These are phyloP conservation scores for Chaetomium strumarium DNA, from an alignment of 2,329 filamentous ascomycete genomes.

Conservation along the genomic window DNA sequence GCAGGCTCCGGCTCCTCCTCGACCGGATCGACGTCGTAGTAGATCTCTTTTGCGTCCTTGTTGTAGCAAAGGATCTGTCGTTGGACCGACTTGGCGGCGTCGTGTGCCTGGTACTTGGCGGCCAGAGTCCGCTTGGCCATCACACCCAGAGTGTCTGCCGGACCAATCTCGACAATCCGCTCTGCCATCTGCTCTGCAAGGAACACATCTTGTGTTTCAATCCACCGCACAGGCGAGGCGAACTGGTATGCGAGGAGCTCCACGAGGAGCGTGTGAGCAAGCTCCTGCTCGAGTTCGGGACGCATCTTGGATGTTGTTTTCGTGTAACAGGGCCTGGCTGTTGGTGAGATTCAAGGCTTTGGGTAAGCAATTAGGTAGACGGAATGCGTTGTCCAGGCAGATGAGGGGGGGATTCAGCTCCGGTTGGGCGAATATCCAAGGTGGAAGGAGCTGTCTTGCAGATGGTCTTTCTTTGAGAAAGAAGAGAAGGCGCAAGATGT, in stretches of 20 bases:
- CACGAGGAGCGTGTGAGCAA: conserved; percentile 94
- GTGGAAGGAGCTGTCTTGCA: too few relatives aligned
- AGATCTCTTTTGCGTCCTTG: conserved; percentile 98
- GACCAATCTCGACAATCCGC: conserved; percentile 95
- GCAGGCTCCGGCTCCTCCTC: conserved; percentile 75
- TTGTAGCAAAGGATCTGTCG: conserved; percentile 98
- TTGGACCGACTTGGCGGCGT: conserved; percentile 92
- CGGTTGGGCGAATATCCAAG: too few relatives aligned
- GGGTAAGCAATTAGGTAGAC: background rate
- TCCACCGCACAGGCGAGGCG: conserved; percentile 97
- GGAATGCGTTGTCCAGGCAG: background rate
- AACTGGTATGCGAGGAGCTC: conserved; percentile 99
- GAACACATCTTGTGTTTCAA: conserved; percentile 99
- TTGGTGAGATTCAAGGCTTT: background rate
- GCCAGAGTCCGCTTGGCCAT: conserved; percentile 96
- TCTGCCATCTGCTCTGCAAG: conserved; percentile 93
- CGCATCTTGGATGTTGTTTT: conserved; percentile 58
- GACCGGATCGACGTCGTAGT: conserved; percentile 94
- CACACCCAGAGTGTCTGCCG: conserved; percentile 90
- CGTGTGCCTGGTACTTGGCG: conserved; percentile 97
- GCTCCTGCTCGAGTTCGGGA: conserved; percentile 98
- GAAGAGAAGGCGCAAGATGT: too few relatives aligned
- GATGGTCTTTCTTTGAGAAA: too few relatives aligned
- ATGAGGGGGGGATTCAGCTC: too few relatives aligned
- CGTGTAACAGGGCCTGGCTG: conserved; percentile 5